phyloP scores from a whole-genome alignment of 345 rosid genomes.

The Bretschneidera sinensis region DNA sequence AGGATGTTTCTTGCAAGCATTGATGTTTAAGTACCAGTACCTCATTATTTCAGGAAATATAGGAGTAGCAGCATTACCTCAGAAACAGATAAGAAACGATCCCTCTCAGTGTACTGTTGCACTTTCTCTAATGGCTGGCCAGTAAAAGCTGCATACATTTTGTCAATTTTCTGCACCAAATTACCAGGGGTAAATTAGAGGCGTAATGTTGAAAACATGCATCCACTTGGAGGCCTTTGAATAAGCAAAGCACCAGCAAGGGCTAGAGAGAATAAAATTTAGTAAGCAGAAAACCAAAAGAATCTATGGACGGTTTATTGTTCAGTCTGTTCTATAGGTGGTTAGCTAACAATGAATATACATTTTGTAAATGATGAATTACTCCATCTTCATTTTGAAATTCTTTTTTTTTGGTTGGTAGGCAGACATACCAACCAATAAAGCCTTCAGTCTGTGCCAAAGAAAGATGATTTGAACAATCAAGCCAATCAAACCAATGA shows the following conservation, averaged over 20 bases:
- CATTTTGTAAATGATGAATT: neutral
- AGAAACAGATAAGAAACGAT: slow-evolving; percentile 70
- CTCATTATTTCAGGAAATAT: no score
- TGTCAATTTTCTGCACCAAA: slow-evolving; percentile 75
- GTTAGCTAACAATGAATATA: neutral
- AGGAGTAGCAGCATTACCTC: slow-evolving; percentile 47
- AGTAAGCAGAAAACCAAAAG: no score
- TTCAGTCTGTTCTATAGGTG: no score
- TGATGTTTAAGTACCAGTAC: no score
- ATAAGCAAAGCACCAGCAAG: no score
- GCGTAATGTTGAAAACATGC: neutral
- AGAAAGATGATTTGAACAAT: neutral
- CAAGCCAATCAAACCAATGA: no score
- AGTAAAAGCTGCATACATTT: slow-evolving; percentile 78
- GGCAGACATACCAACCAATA: neutral
- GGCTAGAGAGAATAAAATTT: no score
- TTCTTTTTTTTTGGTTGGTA: neutral
- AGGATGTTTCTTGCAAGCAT: no score
- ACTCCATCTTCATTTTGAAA: neutral
- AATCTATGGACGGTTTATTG: no score
- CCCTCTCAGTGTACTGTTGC: slow-evolving; percentile 77
- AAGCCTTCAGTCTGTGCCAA: neutral
- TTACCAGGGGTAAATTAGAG: neutral
- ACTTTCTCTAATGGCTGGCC: slow-evolving; percentile 84
- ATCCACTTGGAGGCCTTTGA: no score